A percentile compares a stretch with the other conserved stretches of the same genome.
Evolutionary conservation across 2,329 filamentous ascomycete genomes (phyloP).

Genomic region (Fusarium dimerum): DNA sequence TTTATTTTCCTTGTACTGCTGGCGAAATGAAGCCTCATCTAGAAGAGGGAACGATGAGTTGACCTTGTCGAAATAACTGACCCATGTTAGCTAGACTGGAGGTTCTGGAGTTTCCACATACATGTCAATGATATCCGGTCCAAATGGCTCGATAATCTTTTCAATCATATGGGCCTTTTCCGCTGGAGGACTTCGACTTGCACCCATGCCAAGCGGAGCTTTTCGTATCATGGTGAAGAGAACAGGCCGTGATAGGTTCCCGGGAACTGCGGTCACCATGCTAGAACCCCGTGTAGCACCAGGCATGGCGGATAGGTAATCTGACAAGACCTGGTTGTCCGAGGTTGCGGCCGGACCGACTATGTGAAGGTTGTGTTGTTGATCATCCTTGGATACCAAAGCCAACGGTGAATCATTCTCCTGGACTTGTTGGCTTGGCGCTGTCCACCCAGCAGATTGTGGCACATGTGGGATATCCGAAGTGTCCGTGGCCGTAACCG

Average conservation of each 20-base stretch:
- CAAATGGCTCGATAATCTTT: slow-evolving; percentile 58
- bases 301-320: slow-evolving; percentile 48
- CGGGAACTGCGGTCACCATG: slow-evolving; percentile 34
- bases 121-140: slow-evolving; percentile 51
- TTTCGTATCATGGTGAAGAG: slow-evolving; percentile 49
- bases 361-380: slow-evolving; percentile 51
- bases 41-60: slow-evolving; percentile 64
- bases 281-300: slow-evolving; percentile 31
- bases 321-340: slow-evolving; percentile 62
- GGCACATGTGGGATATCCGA: not conserved
- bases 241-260: slow-evolving; percentile 39
- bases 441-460: not conserved
- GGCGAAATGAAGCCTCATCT: slow-evolving; percentile 54
- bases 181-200: slow-evolving; percentile 40
- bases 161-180: slow-evolving; percentile 57
- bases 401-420: slow-evolving; percentile 30
- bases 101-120: slow-evolving; percentile 23
- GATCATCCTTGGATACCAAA: slow-evolving; percentile 36
- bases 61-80: slow-evolving; percentile 38
- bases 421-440: slow-evolving; percentile 2
- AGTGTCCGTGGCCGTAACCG: not conserved
- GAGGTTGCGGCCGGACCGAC: slow-evolving; percentile 60
- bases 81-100: slow-evolving; percentile 4
- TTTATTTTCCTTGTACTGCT: slow-evolving; percentile 46
- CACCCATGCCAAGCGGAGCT: slow-evolving; percentile 44